Base-by-base conservation (phyloP, 2,329 filamentous ascomycete species). In the Fusarium praegraminearum region DNA sequence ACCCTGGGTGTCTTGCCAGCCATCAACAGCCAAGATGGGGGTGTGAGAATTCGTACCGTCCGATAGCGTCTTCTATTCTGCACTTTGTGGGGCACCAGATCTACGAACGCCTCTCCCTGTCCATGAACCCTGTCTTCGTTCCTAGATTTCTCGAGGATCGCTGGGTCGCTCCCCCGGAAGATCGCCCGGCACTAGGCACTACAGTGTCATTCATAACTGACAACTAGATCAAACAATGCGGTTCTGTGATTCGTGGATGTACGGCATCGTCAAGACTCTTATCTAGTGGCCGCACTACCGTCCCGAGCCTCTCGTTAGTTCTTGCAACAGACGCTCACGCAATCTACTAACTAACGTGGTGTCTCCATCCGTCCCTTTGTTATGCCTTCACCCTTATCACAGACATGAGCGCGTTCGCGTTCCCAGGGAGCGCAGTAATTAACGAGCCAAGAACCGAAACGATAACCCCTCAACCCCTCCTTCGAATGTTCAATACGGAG, bases 71-170 rank as follows among this genome's bases (percentile, higher is more conserved):
- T 22, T 40, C 18, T 22, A 49, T n/a, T 13, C 24, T 47, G 28
- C 30, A 50, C 32, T n/a, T 33, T 40, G 58, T 57, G 65, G 44
- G 18, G 50, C 54, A 15, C 16, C 32, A 30, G 65, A 61, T 65
- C 66, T 62, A 52, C 52, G 43, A 63, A 44, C 60, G 44, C 33
- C 62, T 41, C 43, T 50, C 57, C 53, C 62, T 62, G 50, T 58
- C 18, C 18, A 32, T 22, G 33, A 36, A 33, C 57, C 64, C 47
- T 30, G 62, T 59, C 53, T 38, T 36, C 28, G 68, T 58, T 62
- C 63, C 67, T 68, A 68, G 63, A 52, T 68, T 64, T 63, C 50
- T 49, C 46, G 63, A 68, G 63, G 55, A 63, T 69, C 69, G 65
- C 43, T 66, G 65, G 46, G 47, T 66, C 46, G 33, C 56, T 53